These are phyloP conservation scores for Glomus cerebriforme DNA, from an alignment of 192 early-diverging fungal genomes.

Conservation along the genomic window DNA sequence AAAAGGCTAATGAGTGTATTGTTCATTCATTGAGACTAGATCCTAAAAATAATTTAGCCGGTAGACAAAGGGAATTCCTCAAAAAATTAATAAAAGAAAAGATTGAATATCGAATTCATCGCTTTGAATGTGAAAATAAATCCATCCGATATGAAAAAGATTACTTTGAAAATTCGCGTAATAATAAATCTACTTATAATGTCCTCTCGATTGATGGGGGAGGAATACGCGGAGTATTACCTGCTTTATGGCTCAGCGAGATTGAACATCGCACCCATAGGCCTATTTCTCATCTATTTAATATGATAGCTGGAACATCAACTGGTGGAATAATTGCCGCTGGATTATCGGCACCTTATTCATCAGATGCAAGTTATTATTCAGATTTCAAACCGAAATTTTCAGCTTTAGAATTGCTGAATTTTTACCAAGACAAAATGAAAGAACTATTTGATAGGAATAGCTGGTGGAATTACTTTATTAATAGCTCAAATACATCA, in stretches of 20 bases:
- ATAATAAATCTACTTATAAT: background rate
- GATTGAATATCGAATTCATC: background rate
- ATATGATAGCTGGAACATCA: conserved; percentile 10
- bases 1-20: background rate
- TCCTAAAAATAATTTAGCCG: background rate
- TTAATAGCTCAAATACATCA: background rate
- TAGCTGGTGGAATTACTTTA: too few species aligned
- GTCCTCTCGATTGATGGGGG: conserved; percentile 4
- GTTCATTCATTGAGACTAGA: background rate
- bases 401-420: background rate
- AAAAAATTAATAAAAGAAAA: background rate
- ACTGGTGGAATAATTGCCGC: background rate
- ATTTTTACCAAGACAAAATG: background rate
- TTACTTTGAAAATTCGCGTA: background rate
- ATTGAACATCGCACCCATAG: background rate
- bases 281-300: conserved; percentile 14
- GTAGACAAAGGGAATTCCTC: background rate
- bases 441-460: too few species aligned
- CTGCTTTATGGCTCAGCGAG: conserved; percentile 11
- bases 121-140: background rate
- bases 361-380: background rate
- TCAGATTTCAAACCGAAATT: background rate
- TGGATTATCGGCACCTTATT: background rate
- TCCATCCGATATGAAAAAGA: background rate
- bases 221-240: background rate